phyloP scores from a whole-genome alignment of 495 filamentous ascomycete genomes.

The Penicillium desertorum region DNA sequence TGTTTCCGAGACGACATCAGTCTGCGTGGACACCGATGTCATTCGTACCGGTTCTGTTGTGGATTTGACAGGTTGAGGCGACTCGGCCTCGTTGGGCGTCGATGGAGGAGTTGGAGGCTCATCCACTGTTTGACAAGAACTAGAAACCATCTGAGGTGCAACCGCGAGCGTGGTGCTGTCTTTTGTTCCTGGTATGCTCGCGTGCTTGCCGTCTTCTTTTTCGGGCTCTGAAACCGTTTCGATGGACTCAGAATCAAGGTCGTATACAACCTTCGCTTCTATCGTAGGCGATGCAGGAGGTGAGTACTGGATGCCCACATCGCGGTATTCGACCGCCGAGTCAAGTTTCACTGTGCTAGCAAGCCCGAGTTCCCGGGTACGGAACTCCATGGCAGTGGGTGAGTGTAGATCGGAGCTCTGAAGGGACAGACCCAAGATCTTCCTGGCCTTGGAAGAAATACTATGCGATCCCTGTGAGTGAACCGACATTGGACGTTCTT shows the following conservation, averaged over 20 bases:
- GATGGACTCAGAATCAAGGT: background rate
- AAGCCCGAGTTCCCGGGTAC: slow-evolving; percentile 15
- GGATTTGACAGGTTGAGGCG: slow-evolving; percentile 10
- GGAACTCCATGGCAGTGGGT: slow-evolving; percentile 24
- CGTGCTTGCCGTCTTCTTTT: background rate
- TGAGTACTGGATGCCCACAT: slow-evolving; percentile 78
- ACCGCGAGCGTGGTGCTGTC: slow-evolving; percentile 34
- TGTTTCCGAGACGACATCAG: slow-evolving; percentile 37
- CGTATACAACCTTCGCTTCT: slow-evolving; percentile 14
- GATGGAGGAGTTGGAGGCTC: slow-evolving; percentile 66
- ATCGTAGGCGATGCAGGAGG: slow-evolving; percentile 72
- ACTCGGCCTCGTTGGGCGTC: slow-evolving; percentile 57
- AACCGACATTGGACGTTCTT: slow-evolving; percentile 48
- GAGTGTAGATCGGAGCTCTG: slow-evolving; percentile 31
- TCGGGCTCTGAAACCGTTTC: background rate
- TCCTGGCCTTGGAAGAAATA: slow-evolving; percentile 49
- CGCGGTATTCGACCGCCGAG: slow-evolving; percentile 53
- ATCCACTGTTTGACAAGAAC: slow-evolving; percentile 68
- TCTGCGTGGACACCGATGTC: slow-evolving; percentile 70
- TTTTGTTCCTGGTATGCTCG: slow-evolving; percentile 21
- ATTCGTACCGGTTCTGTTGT: slow-evolving; percentile 30
- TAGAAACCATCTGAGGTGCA: slow-evolving; percentile 62
- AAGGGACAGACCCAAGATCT: slow-evolving; percentile 49
- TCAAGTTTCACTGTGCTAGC: slow-evolving; percentile 17
- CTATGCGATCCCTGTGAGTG: slow-evolving; percentile 43